phyloP scores from a whole-genome alignment of 257 asterid genomes.

The Nicotiana noctiflora region DNA sequence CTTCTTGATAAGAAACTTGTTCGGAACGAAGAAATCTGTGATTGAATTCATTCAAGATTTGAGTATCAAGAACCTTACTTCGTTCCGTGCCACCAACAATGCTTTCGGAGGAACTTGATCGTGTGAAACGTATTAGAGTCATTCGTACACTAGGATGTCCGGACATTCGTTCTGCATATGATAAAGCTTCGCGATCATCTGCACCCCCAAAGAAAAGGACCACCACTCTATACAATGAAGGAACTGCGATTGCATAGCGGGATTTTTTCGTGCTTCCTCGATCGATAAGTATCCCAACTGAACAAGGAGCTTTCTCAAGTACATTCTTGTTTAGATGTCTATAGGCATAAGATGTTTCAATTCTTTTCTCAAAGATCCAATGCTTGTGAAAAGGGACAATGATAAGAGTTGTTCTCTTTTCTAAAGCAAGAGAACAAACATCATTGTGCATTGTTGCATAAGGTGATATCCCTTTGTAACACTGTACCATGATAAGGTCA shows the following conservation, averaged over 20 bases:
- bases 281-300: constrained; percentile 51
- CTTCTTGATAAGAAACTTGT: constrained; percentile 28
- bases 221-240: constrained; percentile 22
- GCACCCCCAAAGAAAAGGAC: constrained; percentile 58
- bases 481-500: constrained; percentile 23
- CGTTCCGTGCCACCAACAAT: constrained; percentile 53
- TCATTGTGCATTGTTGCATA: constrained; percentile 46
- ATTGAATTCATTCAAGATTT: constrained; percentile 32
- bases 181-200: constrained; percentile 62
- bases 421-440: constrained; percentile 33
- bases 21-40: constrained; percentile 18
- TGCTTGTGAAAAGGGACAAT: constrained; percentile 36
- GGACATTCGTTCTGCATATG: constrained; percentile 41
- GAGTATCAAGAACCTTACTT: constrained; percentile 47
- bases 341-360: constrained; percentile 29
- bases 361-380: constrained; percentile 19
- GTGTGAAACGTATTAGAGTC: constrained; percentile 27
- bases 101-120: constrained; percentile 6
- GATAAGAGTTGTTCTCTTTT: constrained; percentile 25
- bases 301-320: constrained; percentile 56
- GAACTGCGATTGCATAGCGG: constrained; percentile 12
- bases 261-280: constrained; percentile 27
- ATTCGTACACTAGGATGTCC: constrained; percentile 29
- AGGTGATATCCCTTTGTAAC: constrained; percentile 54
- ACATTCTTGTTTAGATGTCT: constrained; percentile 43